Conservation (phyloP, 148 eudicot species). For the Spergularia bocconei region DNA sequence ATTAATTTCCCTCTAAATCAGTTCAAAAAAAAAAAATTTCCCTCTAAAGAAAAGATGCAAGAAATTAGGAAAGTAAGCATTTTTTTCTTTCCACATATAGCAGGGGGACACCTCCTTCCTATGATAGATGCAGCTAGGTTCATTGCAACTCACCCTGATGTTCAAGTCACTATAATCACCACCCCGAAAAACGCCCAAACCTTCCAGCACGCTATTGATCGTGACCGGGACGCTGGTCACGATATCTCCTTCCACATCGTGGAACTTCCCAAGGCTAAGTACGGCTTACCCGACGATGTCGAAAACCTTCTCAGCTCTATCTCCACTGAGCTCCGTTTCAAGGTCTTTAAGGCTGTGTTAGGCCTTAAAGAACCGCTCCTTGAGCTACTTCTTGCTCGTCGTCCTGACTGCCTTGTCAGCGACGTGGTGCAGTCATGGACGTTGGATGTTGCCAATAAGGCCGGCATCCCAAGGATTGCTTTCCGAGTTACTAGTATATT, state of each 20-base stretch:
- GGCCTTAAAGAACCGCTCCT: neutral
- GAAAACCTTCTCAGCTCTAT: neutral
- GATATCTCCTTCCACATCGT: conserved; percentile 5
- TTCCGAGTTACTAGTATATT: neutral
- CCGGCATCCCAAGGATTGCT: neutral
- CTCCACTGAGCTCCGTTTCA: neutral
- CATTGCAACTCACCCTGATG: neutral
- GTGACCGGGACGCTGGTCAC: neutral
- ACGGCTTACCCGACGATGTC: neutral
- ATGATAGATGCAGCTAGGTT: conserved; percentile 1
- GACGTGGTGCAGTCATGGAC: neutral
- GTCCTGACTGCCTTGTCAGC: neutral
- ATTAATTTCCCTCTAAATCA: too few relatives aligned
- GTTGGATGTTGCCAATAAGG: neutral
- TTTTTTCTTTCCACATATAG: neutral
- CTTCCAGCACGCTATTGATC: neutral
- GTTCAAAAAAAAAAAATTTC: too few relatives aligned
- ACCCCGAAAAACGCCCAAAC: neutral
- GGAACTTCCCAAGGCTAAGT: neutral
- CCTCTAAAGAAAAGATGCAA: too few relatives aligned
- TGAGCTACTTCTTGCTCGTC: neutral
- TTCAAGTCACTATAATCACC: conserved; percentile 4
- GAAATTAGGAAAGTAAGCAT: too few relatives aligned
- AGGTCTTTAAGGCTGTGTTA: neutral
- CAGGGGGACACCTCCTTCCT: neutral